Conservation (phyloP, 495 filamentous ascomycete genomes). For the Xylaria grammica region DNA sequence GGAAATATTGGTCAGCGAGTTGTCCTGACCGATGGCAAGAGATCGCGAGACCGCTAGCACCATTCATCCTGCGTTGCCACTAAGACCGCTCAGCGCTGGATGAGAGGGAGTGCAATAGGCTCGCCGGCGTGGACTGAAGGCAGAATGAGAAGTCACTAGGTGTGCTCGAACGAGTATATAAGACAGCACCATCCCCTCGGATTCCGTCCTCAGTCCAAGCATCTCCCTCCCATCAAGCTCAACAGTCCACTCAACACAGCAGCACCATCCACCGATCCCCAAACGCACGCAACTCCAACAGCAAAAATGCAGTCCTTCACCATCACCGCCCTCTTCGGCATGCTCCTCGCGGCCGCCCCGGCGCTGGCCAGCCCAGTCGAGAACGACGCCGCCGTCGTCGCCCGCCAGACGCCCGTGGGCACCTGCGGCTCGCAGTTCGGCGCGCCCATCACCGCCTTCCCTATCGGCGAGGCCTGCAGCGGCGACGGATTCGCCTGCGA, state of each 20-base stretch:
- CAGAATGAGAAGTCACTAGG: not conserved
- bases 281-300: not conserved
- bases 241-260: conserved; percentile 6
- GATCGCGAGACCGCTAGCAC: conserved; percentile 1
- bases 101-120: not conserved
- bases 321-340: conserved; percentile 10
- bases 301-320: conserved; percentile 20
- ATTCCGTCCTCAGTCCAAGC: not conserved
- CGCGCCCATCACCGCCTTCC: conserved; percentile 11
- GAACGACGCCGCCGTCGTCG: not conserved
- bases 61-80: not conserved
- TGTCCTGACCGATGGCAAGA: not conserved
- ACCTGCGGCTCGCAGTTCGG: conserved; percentile 14
- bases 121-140: not conserved
- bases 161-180: conserved; percentile 3
- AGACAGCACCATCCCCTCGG: not conserved
- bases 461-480: conserved; percentile 14
- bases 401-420: conserved; percentile 2
- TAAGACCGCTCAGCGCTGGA: not conserved
- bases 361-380: conserved; percentile 12
- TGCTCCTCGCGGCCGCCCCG: conserved; percentile 17
- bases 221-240: not conserved
- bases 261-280: not conserved
- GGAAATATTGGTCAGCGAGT: not conserved
- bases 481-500: conserved; percentile 11